These are phyloP conservation scores for Debaryomyces hansenii DNA, from an alignment of 805 yeast species.

Conservation along the genomic window DNA sequence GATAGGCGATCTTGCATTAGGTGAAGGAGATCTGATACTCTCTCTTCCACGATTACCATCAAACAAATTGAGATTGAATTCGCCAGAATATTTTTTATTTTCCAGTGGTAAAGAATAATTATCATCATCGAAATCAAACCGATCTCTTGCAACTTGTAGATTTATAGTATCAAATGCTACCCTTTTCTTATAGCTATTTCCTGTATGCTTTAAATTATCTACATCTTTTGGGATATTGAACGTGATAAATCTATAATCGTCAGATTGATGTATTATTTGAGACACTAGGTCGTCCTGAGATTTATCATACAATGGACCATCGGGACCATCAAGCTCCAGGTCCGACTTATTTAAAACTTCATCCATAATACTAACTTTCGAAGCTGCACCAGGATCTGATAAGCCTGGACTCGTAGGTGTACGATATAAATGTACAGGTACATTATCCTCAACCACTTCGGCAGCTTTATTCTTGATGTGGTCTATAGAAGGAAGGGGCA, in stretches of 20 bases:
- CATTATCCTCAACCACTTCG: no score
- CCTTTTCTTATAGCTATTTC: constrained; percentile 24
- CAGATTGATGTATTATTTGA: constrained; percentile 13
- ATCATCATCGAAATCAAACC: constrained; percentile 20
- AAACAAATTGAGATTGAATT: neutral
- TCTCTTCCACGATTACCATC: constrained; percentile 14
- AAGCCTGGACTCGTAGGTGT: neutral
- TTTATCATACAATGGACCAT: neutral
- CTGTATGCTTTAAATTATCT: constrained; percentile 6
- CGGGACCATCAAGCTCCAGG: no score
- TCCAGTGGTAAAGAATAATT: constrained; percentile 15
- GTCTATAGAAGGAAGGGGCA: no score
- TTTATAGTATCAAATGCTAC: constrained; percentile 59
- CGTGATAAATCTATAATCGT: constrained; percentile 21
- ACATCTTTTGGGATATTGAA: constrained; percentile 14
- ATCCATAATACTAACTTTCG: no score
- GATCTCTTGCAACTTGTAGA: constrained; percentile 19
- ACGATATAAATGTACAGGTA: neutral
- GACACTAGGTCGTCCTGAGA: constrained; percentile 15
- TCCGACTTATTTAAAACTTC: no score
- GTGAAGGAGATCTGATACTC: constrained; percentile 9
- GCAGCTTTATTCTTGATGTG: no score
- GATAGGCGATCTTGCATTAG: constrained; percentile 5
- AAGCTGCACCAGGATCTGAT: no score
- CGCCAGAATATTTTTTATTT: constrained; percentile 5